Conservation (phyloP, 2,329 filamentous ascomycete genomes). For the Trichoderma sp. region DNA sequence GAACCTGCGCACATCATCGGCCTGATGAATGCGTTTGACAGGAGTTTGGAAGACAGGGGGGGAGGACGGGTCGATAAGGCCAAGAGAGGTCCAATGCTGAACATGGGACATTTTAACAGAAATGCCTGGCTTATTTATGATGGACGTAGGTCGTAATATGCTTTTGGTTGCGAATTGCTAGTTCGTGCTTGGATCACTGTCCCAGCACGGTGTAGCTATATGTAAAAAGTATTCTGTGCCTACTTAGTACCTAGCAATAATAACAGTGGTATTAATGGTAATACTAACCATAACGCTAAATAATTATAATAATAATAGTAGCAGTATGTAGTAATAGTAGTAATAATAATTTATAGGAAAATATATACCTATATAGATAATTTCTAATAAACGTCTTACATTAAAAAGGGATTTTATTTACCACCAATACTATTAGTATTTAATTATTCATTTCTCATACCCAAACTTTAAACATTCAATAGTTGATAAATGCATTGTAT, state of each 20-base stretch:
- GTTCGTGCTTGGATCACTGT: not conserved
- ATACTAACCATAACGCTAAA: no score
- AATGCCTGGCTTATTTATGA: not conserved
- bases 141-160: not conserved
- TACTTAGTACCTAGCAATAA: no score
- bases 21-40: slow-evolving; percentile 78
- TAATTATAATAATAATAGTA: not conserved
- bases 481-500: not conserved
- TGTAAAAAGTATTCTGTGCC: no score
- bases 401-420: no score
- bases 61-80: slow-evolving; percentile 47
- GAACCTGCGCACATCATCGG: slow-evolving; percentile 76
- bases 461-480: not conserved
- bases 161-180: not conserved
- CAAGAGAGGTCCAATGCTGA: slow-evolving; percentile 33
- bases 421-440: not conserved
- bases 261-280: no score
- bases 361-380: no score
- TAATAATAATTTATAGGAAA: not conserved
- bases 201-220: not conserved
- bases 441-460: no score
- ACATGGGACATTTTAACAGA: not conserved
- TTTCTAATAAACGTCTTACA: no score
- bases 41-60: slow-evolving; percentile 63
- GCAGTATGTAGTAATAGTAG: not conserved